Base-by-base conservation (phyloP, 164 flowering plant species). In the Nymphaea thermarum region DNA sequence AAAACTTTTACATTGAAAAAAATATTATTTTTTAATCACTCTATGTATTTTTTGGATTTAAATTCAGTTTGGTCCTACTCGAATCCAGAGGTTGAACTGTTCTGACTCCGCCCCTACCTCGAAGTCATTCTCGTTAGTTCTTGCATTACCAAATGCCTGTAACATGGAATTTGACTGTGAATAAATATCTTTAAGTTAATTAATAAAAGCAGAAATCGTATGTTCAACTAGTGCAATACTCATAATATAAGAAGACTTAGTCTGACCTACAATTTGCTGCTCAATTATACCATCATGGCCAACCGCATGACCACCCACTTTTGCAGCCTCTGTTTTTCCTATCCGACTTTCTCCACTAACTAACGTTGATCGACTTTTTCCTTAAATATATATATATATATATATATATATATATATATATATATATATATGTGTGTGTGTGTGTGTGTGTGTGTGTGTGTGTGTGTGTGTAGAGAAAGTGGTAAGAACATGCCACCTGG, bases 281-380 rank as follows among this genome's bases (percentile, higher is more conserved):
- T 92, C 99, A 70, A 95, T 97, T 44, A 85, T 83, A 72, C 88
- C 81, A 66, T 89, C 91, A 82, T 90, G 98, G 68, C 83, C 82
- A 69, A 83, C 82, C 74, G 89, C 87, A 47, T 94, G 96, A 11
- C 99, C 99, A 74, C 99, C 99, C 76, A 92, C 96, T 77, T 95
- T 95, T 57, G 99, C 92, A 43, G 99, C 90, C 85, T 95, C 99
- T 18, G 99, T 95, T 77, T 95, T 95, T 36, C 99, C 99, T 60
- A 98, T 98, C 51, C 98, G 98, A 84, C 99, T 95, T 82, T 95
- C 99, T 70, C 99, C 99, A 80, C 99, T 95, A 61, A 95, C 99
- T 66, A 95, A 72, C 71, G 92, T 95, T 47, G 99, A 95, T 76
- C 92, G 99, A 67, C 98, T 90, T 64, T 75, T 73, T 64, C 74